Evolutionary conservation across 768 basidiomycete species (phyloP), one percentile per base, ranked within the genome.

Genomic region (Exsudoporus frostii): DNA sequence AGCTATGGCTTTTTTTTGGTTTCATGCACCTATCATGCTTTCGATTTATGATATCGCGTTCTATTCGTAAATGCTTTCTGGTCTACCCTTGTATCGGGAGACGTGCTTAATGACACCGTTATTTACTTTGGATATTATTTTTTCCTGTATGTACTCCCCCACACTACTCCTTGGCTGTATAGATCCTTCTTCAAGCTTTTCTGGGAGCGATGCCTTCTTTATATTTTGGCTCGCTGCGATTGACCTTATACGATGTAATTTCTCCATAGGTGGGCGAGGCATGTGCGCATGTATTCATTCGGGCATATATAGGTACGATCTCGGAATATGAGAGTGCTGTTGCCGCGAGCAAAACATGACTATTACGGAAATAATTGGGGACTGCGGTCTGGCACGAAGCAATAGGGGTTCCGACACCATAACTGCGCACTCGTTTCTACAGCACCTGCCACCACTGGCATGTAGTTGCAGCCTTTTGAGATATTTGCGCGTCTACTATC

Each of bases 1-100:
- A 68, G 29, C 17, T 8, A 10, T 14, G 32, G 5, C 3, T 10
- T 27, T 11, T 27, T 25, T 44, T 25, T 3, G 7, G 9, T 51
- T 48, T 45, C 24, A 10, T 41, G 24, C 11, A 45, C 38, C 38
- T 57, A 15, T 36, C 19, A 25, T 54, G 54, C 38, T 47, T 30
- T 62, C 20, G 25, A 53, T 53, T 37, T 48, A 51, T 30, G 43
- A 22, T 30, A 22, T 40, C 9, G 5, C 44, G 7, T 38, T 45
- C 14, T 43, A 15, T 38, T 15, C 9, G 25, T 15, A 42, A 14
- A 10, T 41, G 33, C 36, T 51, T 37, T 25, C 8, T 30, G 20
- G 19, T 20, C 24, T 36, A 39, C 27, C n/a, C 25, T 40, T 19
- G 19, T 10, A 27, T 27, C 9, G 24, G n/a, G 27, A 24, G 43